phyloP scores from a whole-genome alignment of 2,329 filamentous ascomycete species.

The Colletotrichum coccodes region DNA sequence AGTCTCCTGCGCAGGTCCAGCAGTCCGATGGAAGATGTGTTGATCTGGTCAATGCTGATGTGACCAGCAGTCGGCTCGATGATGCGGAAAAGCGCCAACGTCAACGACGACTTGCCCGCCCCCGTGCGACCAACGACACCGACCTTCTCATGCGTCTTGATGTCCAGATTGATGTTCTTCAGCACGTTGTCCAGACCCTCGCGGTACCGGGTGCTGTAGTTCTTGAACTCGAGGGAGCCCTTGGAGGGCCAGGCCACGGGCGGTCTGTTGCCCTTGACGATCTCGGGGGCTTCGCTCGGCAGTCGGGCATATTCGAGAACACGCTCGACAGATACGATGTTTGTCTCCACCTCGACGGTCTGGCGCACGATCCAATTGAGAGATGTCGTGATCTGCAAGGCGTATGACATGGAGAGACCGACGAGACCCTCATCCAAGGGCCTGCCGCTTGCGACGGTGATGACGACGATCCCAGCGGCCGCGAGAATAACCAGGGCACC shows the following conservation, averaged over 20 bases:
- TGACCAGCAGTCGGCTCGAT: conserved; percentile 87
- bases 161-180: conserved; percentile 90
- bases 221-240: conserved; percentile 88
- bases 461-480: conserved; percentile 83
- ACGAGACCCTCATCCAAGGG: conserved; percentile 78
- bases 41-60: conserved; percentile 89
- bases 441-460: conserved; percentile 78
- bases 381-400: conserved; percentile 94
- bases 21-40: conserved; percentile 90
- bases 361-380: conserved; percentile 99
- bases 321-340: conserved; percentile 98
- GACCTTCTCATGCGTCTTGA: conserved; percentile 97
- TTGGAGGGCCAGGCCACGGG: conserved; percentile 91
- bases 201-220: conserved; percentile 94
- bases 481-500: conserved; percentile 93
- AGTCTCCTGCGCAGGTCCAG: conserved; percentile 88
- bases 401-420: conserved; percentile 96
- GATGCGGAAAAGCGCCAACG: conserved; percentile 91
- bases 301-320: conserved; percentile 94
- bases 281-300: conserved; percentile 93
- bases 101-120: conserved; percentile 94
- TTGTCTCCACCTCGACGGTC: conserved; percentile 99
- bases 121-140: conserved; percentile 96
- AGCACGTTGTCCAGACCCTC: conserved; percentile 90
- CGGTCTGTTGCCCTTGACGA: conserved; percentile 87